Conservation (phyloP, 305 asterid species). For the Solanum hybrid region DNA sequence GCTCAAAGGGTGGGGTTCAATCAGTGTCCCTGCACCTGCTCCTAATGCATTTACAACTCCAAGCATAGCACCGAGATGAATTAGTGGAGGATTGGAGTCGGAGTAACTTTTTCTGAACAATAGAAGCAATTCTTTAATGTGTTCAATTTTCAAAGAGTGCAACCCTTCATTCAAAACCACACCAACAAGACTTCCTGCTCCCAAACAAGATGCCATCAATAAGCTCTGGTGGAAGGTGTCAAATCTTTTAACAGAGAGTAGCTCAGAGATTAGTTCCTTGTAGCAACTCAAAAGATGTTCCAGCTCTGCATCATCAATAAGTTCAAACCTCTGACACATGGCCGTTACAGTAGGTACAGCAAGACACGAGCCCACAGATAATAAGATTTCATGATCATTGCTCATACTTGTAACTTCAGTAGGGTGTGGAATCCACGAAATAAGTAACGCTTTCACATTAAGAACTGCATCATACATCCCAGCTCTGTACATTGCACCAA, state of each 20-base stretch:
- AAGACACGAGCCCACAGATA: constrained; percentile 77
- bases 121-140: constrained; percentile 46
- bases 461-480: constrained; percentile 64
- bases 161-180: constrained; percentile 46
- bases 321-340: constrained; percentile 73
- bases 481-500: constrained; percentile 70
- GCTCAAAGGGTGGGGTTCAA: constrained; percentile 22
- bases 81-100: constrained; percentile 48
- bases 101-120: constrained; percentile 60
- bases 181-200: constrained; percentile 74
- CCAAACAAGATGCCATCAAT: constrained; percentile 78
- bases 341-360: constrained; percentile 55
- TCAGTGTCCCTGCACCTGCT: constrained; percentile 60
- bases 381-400: constrained; percentile 26
- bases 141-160: constrained; percentile 45
- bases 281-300: constrained; percentile 41
- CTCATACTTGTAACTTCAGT: constrained; percentile 13
- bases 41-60: constrained; percentile 84
- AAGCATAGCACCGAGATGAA: constrained; percentile 85
- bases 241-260: constrained; percentile 39
- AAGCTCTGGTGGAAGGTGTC: constrained; percentile 55
- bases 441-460: constrained; percentile 45
- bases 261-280: constrained; percentile 48
- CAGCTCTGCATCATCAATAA: constrained; percentile 57
- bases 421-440: constrained; percentile 57